Percentiles rank a stretch among this genome's conserved stretches.
Conservation (phyloP, 2,329 filamentous ascomycete genomes). For the Pseudocercospora crystallina region DNA sequence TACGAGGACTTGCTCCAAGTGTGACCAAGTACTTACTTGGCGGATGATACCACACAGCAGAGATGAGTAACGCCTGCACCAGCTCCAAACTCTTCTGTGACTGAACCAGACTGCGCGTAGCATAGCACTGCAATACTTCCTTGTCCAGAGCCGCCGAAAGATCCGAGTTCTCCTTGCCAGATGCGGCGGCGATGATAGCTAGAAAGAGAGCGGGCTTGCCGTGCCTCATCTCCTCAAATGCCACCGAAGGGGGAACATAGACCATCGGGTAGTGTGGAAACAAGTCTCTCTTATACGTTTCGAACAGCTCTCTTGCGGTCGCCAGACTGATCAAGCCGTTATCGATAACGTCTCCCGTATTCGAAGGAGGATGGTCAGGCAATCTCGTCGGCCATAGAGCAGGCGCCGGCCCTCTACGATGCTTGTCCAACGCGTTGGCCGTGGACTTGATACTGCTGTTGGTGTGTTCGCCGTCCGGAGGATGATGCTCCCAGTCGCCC, state of each 20-base stretch:
- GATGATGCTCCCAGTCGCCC: neutral
- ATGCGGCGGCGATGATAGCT: slow-evolving; percentile 64
- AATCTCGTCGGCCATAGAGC: slow-evolving; percentile 12
- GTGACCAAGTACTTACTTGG: slow-evolving; percentile 32
- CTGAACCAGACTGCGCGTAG: slow-evolving; percentile 49
- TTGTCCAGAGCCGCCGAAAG: slow-evolving; percentile 48
- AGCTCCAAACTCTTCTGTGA: slow-evolving; percentile 54
- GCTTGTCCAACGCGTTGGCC: neutral
- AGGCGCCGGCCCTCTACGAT: neutral
- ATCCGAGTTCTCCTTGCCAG: slow-evolving; percentile 56
- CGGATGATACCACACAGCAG: slow-evolving; percentile 52
- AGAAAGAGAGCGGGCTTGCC: slow-evolving; percentile 67
- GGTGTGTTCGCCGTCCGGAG: neutral
- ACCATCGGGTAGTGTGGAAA: slow-evolving; percentile 62
- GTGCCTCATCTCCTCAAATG: slow-evolving; percentile 56
- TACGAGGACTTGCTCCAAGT: too few species aligned
- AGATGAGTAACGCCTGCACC: slow-evolving; percentile 51
- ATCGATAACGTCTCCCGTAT: slow-evolving; percentile 50
- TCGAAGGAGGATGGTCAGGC: slow-evolving; percentile 12
- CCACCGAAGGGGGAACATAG: slow-evolving; percentile 57
- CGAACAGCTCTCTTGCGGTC: slow-evolving; percentile 56
- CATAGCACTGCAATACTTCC: slow-evolving; percentile 51
- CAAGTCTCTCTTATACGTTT: slow-evolving; percentile 61
- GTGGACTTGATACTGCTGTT: neutral
- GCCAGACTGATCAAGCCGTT: slow-evolving; percentile 59